Percentiles rank a stretch among this genome's conserved stretches.
These are phyloP conservation scores for Parafenestella ontariensis DNA, from an alignment of 2,329 filamentous ascomycete genomes.

Conservation along the genomic window DNA sequence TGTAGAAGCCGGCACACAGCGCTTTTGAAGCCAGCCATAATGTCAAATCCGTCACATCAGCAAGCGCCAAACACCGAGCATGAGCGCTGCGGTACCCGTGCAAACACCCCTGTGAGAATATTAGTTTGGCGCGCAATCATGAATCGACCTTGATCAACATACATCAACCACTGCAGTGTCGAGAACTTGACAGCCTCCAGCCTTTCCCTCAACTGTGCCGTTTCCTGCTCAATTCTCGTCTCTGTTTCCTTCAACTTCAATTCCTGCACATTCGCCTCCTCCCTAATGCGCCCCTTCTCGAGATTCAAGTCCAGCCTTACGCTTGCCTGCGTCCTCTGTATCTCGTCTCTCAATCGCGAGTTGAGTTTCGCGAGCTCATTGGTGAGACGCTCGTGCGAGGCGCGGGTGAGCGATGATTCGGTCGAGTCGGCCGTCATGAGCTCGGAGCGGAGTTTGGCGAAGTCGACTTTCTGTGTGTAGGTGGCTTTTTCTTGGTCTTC, in stretches of 20 bases:
- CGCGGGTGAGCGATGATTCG: constrained; percentile 85
- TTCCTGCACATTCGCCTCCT: constrained; percentile 96
- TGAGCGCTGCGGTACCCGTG: constrained; percentile 70
- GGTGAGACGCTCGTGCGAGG: constrained; percentile 87
- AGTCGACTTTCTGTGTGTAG: constrained; percentile 91
- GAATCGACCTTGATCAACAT: constrained; percentile 55
- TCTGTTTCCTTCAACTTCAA: constrained; percentile 99
- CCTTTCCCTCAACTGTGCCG: constrained; percentile 86
- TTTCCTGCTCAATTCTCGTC: constrained; percentile 97
- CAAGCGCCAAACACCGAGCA: constrained; percentile 71
- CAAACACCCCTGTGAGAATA: constrained; percentile 63
- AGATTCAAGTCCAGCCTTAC: constrained; percentile 92
- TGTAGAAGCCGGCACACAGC: not conserved
- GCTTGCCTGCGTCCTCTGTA: constrained; percentile 90
- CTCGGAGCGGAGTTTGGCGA: constrained; percentile 94
- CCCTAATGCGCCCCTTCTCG: constrained; percentile 93
- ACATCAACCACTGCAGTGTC: constrained; percentile 98
- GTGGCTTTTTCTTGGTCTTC: constrained; percentile 86
- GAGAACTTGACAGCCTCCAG: constrained; percentile 98
- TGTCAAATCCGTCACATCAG: constrained; percentile 61
- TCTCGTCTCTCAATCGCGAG: constrained; percentile 87
- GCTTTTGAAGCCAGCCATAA: not conserved
- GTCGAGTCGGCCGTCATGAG: constrained; percentile 90
- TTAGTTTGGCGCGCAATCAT: constrained; percentile 26
- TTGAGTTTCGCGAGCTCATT: constrained; percentile 96